Evolutionary conservation across 306 rosid genomes (phyloP), one percentile per base, ranked within the genome.

Genomic region (Cicer arietinum): DNA sequence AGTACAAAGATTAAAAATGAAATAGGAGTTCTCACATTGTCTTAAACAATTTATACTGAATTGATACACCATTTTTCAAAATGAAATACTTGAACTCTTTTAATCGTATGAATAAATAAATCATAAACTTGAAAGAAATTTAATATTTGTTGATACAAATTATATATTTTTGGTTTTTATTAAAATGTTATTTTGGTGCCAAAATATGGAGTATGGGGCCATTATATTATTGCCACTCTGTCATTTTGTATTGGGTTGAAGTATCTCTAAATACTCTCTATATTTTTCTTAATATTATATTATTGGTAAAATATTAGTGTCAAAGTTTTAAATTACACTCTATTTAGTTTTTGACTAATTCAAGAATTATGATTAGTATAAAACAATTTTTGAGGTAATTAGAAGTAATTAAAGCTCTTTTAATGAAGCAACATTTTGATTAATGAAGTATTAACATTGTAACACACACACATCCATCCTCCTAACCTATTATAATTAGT

Each of bases 341-440:
- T 63, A 8, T 63, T 41, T 41, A 14, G 2, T 16, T 63, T 41
- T 63, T 63, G 4, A 63, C 35, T 25, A 16, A 1, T 41, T 63
- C 13, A 12, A 35, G 7, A 12, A 13, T 60, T 62, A 37, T 7
- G 0, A n/a, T 62, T 63, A 9, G 8, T 1, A 63, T n/a, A 64
- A 64, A 37, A 37, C 13, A 61, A 3, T 35, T 61, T 61, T 61
- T 30, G 17, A 59, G 46, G n/a, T 8, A 62, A 16, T 62, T 7
- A 62, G 37, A 54, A 54, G 18, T 54, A 54, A 53, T 3, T 17
- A 53, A 17, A 7, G 12, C 22, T 62, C 25, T 62, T 62, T 12
- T 25, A 30, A 30, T 4, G 0, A 30, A 64, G 69, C 12, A 11
- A 8, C 69, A 77, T 16, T 76, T 67, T 67, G 50, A 67, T 75